Evolutionary conservation across 2,329 filamentous ascomycete species (phyloP), one percentile per base, ranked within the genome.

Genomic region (Fusarium udum): DNA sequence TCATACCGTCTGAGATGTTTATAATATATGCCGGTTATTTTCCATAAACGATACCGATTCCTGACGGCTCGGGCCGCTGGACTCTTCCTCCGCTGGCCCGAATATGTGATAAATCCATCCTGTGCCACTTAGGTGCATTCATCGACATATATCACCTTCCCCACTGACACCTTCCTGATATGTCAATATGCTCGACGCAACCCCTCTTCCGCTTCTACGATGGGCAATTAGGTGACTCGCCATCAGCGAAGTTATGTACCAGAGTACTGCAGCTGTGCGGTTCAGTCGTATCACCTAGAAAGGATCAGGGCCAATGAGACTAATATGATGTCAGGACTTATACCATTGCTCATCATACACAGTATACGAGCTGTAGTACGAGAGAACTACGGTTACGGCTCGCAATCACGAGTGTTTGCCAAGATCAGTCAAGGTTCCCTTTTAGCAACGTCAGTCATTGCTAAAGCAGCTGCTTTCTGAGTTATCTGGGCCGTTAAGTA

Each of bases 391-490:
- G 0, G 10, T 18, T 5, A 49, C 7, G 2, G 4, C 22, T 18
- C 3, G 3, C 6, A 51, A 18, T 24, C 1, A 34, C 0, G 2
- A 10, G 22, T 14, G 3, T 24, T 7, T 13, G 11, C 15, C 22
- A 18, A n/a, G 4, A 0, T 24, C n/a, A 4, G 28, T 18, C 7
- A 34, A 11, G 4, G 14, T 9, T 31, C 2, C 3, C 3, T 13
- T 8, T 3, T 15, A 11, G 28, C 4, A 12, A 8, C 4, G 9
- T 12, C 7, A 16, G 14, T n/a, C 2, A 31, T 16, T 13, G 4
- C 5, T 7, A 10, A 51, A 9, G 0, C 5, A 8, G 3, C 2
- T 1, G 3, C 3, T 24, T 20, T 31, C 7, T 14, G 1, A 1
- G 7, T 7, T 3, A 7, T 5, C 3, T 18, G 4, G 4, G 7